Evolutionary conservation across 768 basidiomycete species (phyloP), one percentile per base, ranked within the genome.

Genomic region (Gymnopilus junonius): DNA sequence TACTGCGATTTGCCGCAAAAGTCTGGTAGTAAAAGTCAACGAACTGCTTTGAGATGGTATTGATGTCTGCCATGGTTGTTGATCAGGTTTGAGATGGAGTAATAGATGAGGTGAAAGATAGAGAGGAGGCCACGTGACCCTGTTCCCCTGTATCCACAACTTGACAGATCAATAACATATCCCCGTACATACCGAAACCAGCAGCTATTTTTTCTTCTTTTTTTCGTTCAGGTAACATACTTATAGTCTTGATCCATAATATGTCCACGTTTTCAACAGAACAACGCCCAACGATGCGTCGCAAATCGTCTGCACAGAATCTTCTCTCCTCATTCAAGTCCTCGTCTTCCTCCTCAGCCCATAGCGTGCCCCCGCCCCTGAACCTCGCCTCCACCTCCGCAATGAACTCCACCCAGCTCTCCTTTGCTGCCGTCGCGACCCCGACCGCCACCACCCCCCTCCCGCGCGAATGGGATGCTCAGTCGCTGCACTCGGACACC

Each of bases 261-360:
- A 83, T 82, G 80, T 77, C 80, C 70, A 75, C 80, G 59, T 79
- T 77, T 65, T 42, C 75, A 27, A 69, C 69, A 50, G 76, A 78
- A 43, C 66, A 71, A 56, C 85, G 87, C 58, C 90, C 91, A 29
- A 67, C 79, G 7, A 89, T 95, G 84, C 89, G 92, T 67, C 87
- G 93, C 67, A 95, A 94, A 79, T 92, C 91, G 20, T 93, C 92
- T 11, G 92, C 89, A 11, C 92, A 91, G 78, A 92, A 94, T 75
- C 82, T 94, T 50, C 83, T 95, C 34, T 86, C 87, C 8, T 88
- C 89, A 43, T 93, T 93, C 84, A 93, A 88, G 75, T 68, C 76
- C 42, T 64, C 65, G 61, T 61, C 67, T 55, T 65, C 73, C 12
- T 67, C 75, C 12, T 63, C 79, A 45, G 62, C 69, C 51, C 63